Percentiles rank a stretch among this genome's conserved stretches.
phyloP scores from a whole-genome alignment of 2,329 filamentous ascomycete genomes.

The Pyrenochaeta sp. region DNA sequence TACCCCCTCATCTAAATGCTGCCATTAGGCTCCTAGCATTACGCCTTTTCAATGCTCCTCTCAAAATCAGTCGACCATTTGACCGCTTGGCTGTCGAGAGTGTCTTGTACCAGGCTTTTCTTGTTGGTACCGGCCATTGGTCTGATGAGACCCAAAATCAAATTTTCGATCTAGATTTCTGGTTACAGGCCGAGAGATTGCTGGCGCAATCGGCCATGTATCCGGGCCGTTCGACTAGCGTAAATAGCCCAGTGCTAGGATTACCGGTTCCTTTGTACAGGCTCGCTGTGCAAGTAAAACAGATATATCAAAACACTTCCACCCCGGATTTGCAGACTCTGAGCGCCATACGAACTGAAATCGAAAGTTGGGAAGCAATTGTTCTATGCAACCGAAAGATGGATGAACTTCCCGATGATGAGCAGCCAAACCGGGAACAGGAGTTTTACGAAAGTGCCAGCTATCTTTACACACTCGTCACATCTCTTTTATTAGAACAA shows the following conservation, averaged over 20 bases:
- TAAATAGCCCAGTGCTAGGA: conserved; percentile 26
- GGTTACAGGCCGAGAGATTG: conserved; percentile 17
- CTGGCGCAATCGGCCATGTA: conserved; percentile 14
- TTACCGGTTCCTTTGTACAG: conserved; percentile 19
- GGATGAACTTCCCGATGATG: conserved; percentile 6
- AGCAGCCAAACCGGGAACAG: conserved; percentile 3
- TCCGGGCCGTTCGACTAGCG: conserved; percentile 10
- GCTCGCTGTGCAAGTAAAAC: conserved; percentile 16
- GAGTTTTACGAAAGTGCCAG: conserved; percentile 14
- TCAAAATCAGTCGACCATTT: conserved; percentile 12
- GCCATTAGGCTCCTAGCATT: conserved; percentile 17
- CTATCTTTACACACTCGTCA: conserved; percentile 19
- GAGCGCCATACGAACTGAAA: conserved; percentile 9
- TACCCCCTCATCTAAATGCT: conserved; percentile 16
- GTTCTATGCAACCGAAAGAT: conserved; percentile 11
- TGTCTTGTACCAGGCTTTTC: conserved; percentile 26
- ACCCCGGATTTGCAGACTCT: background rate
- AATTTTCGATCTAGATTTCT: conserved; percentile 20
- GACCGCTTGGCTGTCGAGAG: conserved; percentile 24
- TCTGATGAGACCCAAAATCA: conserved; percentile 13
- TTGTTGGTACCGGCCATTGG: conserved; percentile 22
- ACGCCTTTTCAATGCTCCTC: conserved; percentile 11
- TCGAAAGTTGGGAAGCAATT: conserved; percentile 19
- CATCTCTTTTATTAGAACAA: conserved; percentile 20
- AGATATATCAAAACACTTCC: conserved; percentile 12